Conservation (phyloP, 495 filamentous ascomycete genomes). For the Neurospora intermedia region DNA sequence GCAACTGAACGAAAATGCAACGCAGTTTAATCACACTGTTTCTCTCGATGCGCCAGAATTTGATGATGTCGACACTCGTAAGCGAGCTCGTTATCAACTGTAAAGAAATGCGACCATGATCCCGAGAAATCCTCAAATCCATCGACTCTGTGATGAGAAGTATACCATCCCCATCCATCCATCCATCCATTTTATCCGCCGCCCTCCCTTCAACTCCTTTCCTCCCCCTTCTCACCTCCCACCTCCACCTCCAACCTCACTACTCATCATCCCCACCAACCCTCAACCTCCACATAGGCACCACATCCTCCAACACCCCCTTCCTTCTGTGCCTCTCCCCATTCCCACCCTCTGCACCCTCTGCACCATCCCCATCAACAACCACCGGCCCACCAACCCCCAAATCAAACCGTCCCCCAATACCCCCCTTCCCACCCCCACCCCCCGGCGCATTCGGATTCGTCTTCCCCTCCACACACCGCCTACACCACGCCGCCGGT, state of each 20-base stretch:
- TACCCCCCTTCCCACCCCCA: neutral
- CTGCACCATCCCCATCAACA: neutral
- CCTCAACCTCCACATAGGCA: neutral
- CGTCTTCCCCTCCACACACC: slow-evolving; percentile 6
- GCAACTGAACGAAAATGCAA: neutral
- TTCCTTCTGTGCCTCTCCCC: neutral
- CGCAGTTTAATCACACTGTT: too few species aligned
- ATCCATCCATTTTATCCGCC: neutral
- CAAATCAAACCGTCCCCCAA: neutral
- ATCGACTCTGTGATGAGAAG: neutral
- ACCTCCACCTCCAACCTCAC: neutral
- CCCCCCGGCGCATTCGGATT: neutral
- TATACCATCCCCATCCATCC: neutral
- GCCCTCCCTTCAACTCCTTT: neutral
- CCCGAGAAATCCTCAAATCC: neutral
- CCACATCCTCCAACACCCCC: neutral
- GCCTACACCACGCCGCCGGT: slow-evolving; percentile 6
- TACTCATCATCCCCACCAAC: neutral
- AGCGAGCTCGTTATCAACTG: neutral
- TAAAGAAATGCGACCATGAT: neutral
- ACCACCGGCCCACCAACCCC: neutral
- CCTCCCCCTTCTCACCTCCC: neutral
- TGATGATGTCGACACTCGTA: neutral
- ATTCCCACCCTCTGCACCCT: neutral
- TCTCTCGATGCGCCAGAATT: neutral